Conservation (phyloP, 2,329 filamentous ascomycete species). For the Magnaporthiopsis incrustans region DNA sequence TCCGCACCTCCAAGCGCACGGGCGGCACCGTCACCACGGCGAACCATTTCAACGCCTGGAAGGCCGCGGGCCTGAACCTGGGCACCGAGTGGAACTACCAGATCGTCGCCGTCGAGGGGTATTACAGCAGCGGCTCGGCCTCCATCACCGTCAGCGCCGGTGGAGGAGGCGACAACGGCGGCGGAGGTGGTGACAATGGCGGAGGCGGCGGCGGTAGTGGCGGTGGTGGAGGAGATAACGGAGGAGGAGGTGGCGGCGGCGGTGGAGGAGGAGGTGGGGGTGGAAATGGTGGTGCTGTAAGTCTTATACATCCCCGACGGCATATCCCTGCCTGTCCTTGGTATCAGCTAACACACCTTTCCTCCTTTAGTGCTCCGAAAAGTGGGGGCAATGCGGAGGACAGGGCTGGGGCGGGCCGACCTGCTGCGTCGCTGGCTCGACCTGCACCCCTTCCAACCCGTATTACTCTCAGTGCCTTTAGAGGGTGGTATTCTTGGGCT, state of each 20-base stretch:
- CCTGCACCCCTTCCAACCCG: constrained; percentile 23
- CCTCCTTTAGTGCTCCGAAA: too few relatives aligned
- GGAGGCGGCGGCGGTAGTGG: too few relatives aligned
- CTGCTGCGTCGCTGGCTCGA: constrained; percentile 20
- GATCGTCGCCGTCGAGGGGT: constrained; percentile 44
- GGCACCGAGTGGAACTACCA: constrained; percentile 38
- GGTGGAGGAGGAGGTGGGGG: too few relatives aligned
- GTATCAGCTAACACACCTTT: too few relatives aligned
- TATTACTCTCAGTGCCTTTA: constrained; percentile 27
- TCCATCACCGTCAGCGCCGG: constrained; percentile 25
- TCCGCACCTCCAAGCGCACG: constrained; percentile 35
- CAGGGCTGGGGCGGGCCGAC: constrained; percentile 22
- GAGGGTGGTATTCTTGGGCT: too few relatives aligned
- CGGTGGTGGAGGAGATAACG: too few relatives aligned
- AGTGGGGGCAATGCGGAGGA: constrained; percentile 26
- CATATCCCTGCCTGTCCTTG: too few relatives aligned
- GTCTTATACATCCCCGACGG: too few relatives aligned
- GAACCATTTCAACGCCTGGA: constrained; percentile 47
- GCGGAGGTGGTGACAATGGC: too few relatives aligned
- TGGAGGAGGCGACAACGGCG: too few relatives aligned
- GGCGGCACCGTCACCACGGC: constrained; percentile 39
- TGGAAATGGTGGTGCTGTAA: too few relatives aligned
- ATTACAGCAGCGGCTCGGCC: constrained; percentile 39
- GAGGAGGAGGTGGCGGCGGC: too few relatives aligned
- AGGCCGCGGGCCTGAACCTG: constrained; percentile 34